Conservation (phyloP, 2,329 filamentous ascomycete species). For the Rhynchosporium agropyri region DNA sequence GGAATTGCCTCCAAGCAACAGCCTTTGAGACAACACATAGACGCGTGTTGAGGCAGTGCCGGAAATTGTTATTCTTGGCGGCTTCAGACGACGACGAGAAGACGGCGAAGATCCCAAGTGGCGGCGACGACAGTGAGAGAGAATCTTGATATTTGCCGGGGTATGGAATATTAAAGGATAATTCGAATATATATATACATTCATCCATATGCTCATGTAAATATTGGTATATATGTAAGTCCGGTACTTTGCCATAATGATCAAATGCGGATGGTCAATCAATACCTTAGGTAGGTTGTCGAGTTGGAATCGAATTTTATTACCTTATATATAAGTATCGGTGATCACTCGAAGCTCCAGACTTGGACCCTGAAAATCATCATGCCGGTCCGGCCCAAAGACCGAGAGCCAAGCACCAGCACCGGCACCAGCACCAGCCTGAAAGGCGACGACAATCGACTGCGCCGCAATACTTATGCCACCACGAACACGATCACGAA, state of each 20-base stretch:
- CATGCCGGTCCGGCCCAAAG: too few relatives aligned
- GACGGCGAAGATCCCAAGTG: slow-evolving; percentile 12
- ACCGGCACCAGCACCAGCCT: too few relatives aligned
- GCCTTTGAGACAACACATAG: background rate
- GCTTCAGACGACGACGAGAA: background rate
- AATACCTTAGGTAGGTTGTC: too few relatives aligned
- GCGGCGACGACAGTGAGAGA: slow-evolving; percentile 16
- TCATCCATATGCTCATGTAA: background rate
- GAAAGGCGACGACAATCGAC: background rate
- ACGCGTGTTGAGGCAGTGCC: slow-evolving; percentile 24
- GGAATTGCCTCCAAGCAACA: too few relatives aligned
- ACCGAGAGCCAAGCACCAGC: too few relatives aligned
- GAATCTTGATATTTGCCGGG: background rate
- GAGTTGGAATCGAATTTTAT: too few relatives aligned
- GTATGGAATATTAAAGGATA: background rate
- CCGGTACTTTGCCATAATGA: too few relatives aligned
- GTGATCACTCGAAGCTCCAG: too few relatives aligned
- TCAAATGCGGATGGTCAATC: too few relatives aligned
- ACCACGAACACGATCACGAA: background rate
- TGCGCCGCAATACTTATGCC: slow-evolving; percentile 13
- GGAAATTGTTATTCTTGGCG: background rate
- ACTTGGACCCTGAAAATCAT: too few relatives aligned
- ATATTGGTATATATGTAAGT: too few relatives aligned
- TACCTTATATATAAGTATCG: too few relatives aligned
- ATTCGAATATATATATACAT: background rate